A percentile compares a stretch with the other conserved stretches of the same genome.
Conservation (phyloP, 2,329 filamentous ascomycete genomes). For the Xylogone sp. region DNA sequence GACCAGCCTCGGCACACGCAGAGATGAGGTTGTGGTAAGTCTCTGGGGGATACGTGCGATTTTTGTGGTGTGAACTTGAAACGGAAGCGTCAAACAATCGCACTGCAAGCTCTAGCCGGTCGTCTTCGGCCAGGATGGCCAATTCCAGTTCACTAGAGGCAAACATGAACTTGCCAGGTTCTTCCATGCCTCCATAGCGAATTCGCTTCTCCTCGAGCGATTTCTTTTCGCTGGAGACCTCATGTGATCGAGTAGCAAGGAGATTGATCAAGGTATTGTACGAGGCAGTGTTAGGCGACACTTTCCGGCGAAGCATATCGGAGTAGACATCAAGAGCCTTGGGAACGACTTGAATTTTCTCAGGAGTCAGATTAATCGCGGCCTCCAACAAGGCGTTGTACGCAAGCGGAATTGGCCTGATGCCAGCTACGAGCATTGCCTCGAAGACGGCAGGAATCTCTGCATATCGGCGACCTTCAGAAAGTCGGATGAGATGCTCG, state of each 20-base stretch:
- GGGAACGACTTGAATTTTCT: slow-evolving; percentile 79
- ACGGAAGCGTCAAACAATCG: slow-evolving; percentile 79
- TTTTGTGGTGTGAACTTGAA: slow-evolving; percentile 40
- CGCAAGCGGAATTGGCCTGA: slow-evolving; percentile 76
- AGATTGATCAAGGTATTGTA: slow-evolving; percentile 85
- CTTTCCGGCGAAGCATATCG: slow-evolving; percentile 86
- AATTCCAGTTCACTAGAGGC: slow-evolving; percentile 83
- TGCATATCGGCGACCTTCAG: slow-evolving; percentile 67
- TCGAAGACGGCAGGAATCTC: slow-evolving; percentile 92
- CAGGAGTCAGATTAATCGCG: slow-evolving; percentile 75
- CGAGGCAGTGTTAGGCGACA: slow-evolving; percentile 77
- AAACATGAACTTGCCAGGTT: slow-evolving; percentile 82
- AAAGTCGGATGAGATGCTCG: slow-evolving; percentile 72
- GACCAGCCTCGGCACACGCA: slow-evolving; percentile 79
- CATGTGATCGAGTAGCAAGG: slow-evolving; percentile 74
- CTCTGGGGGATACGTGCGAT: slow-evolving; percentile 68
- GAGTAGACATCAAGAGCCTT: slow-evolving; percentile 94
- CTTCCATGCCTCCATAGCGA: slow-evolving; percentile 81
- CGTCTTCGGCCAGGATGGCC: slow-evolving; percentile 81
- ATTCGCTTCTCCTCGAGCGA: slow-evolving; percentile 75
- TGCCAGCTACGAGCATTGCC: slow-evolving; percentile 77
- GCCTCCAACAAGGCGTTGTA: slow-evolving; percentile 89
- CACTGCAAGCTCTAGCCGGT: slow-evolving; percentile 79
- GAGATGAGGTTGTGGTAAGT: slow-evolving; percentile 83
- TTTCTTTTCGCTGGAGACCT: slow-evolving; percentile 70